A percentile compares a stretch with the other conserved stretches of the same genome.
Evolutionary conservation across 2,329 filamentous ascomycete species (phyloP).

Genomic region (Trichophyton benhamiae): DNA sequence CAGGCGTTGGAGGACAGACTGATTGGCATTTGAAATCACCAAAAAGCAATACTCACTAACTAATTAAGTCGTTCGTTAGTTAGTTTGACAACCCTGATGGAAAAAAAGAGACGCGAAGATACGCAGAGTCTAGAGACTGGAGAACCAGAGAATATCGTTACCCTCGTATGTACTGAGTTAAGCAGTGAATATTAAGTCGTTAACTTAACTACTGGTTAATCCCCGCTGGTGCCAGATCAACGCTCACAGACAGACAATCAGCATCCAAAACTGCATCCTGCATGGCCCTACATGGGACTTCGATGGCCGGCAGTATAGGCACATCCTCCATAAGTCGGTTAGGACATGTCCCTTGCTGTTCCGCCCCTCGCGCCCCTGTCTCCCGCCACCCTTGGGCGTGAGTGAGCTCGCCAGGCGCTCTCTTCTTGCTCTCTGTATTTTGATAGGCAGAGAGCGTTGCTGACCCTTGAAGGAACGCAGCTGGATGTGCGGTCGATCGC

Average conservation of each 20-base stretch:
- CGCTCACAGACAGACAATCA: background rate
- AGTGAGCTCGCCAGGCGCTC: background rate
- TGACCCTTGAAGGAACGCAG: background rate
- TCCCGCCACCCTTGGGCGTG: background rate
- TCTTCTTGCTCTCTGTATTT: constrained; percentile 1
- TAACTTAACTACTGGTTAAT: no score
- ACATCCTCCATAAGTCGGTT: background rate
- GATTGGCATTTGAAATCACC: background rate
- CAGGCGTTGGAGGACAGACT: background rate
- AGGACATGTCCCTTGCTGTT: background rate
- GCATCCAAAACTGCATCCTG: background rate
- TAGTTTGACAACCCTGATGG: background rate
- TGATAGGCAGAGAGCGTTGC: background rate
- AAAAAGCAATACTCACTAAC: background rate
- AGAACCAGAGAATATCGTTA: background rate
- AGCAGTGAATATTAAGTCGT: background rate
- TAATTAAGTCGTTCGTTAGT: no score
- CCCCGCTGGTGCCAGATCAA: background rate
- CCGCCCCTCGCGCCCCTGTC: background rate
- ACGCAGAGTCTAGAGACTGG: background rate
- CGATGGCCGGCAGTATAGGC: background rate
- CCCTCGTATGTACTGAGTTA: background rate
- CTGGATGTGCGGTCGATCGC: background rate
- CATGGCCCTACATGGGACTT: background rate
- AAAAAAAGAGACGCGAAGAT: no score